Base-by-base conservation (phyloP, 768 basidiomycete species). In the Trametes gibbosa region DNA sequence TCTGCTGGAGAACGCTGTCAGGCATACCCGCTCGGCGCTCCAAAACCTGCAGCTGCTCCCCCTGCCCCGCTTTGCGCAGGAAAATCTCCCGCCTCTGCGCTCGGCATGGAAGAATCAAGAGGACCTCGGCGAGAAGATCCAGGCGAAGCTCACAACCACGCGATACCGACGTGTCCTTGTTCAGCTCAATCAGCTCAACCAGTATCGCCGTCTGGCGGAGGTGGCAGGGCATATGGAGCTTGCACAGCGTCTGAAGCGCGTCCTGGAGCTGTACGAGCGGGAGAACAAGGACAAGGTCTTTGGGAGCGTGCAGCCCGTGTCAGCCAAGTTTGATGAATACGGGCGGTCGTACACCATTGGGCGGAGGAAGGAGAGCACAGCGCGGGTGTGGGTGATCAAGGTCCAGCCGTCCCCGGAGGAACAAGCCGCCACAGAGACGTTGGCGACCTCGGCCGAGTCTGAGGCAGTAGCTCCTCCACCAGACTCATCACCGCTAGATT, bases 311-410 rank as follows among this genome's bases (percentile, higher is more conserved):
- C 75, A 80, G 73, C 77, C 82, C 63, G 86, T 86, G 67, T 76
- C 77, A 8, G 81, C 84, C 35, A 69, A 76, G 24, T 73, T 92
- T 52, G 95, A 98, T 71, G 75, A 81, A 45, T 81, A 81, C 56
- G 92, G 93, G n/a, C 79, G 95, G 58, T 86, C 87, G n/a, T 92
- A 92, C 69, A 90, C 90, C 0, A 69, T 89, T 49, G 95, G 95
- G 39, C 83, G 85, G 73, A 81, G 95, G 64, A 98, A 98, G 75
- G 92, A 92, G 59, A 92, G 90, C 65, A 77, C 87, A 1, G 94
- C 95, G 35, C 83, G 92, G 39, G 94, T 95, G 9, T 98, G 95
- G 95, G 89, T 96, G 77, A 89, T 97, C 60, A 83, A 87, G 34
- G 81, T 82, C 24, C 74, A 79, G 55, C 46, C 50, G 42, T 40